Base-by-base conservation (phyloP, 1,284 basidiomycete genomes). In the Cutaneotrichosporon cutaneum region DNA sequence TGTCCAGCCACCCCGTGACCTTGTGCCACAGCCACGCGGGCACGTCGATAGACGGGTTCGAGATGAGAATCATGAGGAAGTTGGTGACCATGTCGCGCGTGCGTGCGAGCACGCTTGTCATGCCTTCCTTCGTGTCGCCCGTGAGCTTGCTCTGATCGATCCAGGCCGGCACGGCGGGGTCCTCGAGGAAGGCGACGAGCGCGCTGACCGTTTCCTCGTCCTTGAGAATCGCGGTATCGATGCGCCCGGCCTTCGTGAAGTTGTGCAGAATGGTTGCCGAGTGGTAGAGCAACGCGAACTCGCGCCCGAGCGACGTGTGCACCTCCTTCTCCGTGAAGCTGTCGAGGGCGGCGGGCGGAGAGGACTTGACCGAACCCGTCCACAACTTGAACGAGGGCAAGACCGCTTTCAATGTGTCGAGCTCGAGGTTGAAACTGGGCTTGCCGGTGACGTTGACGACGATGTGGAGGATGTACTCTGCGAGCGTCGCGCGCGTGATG, bases 1-100 rank as follows among this genome's bases (percentile, higher is more conserved):
- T 16, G 22, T 58, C 45, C 33, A 58, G 47, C 56, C 56, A 58
- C 47, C 7, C 56, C 24, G 21, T 45, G 22, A 50, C 36, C 35
- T 33, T 21, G 22, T 58, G 22, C 33, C 47, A 21, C 9, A 58
- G 47, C 56, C 47, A 42, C 10, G 16, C 1, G 3, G 56, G 47
- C 9, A 51, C 48, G 1, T 51, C 48, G 4, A 9, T n/a, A 2
- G 33, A 35, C 6, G 33, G 13, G 26, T 51, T 36, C 24, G 47
- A 47, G 24, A 58, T 58, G 24, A 58, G 56, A 22, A 47, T 18
- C 8, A 58, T 47, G 14, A 54, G 21, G 24, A 54, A 36, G 33
- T 54, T 35, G 33, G 33, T 36, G 21, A 36, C 35, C 52, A 36
- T 36, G 52, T 36, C 52, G 32, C 33, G 33, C n/a, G 33, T 35